Conservation (phyloP, 768 basidiomycete species). For the Leccinum olivaceopallidum region DNA sequence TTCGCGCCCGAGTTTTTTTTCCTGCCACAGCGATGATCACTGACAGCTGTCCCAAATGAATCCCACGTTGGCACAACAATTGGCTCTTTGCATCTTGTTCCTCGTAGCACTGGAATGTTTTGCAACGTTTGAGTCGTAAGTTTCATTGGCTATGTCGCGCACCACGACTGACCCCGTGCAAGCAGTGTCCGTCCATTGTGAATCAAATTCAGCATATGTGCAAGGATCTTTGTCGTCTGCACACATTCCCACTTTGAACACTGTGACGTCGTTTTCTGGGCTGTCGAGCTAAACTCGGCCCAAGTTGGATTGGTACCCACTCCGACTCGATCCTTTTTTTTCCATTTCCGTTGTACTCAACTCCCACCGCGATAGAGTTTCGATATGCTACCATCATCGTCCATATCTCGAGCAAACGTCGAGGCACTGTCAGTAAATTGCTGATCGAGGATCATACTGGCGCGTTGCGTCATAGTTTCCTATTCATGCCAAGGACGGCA, state of each 20-base stretch:
- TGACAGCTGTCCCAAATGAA: neutral
- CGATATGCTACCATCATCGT: neutral
- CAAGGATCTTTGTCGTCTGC: neutral
- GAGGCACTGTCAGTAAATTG: neutral
- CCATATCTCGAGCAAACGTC: neutral
- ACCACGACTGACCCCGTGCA: neutral
- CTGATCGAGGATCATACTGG: neutral
- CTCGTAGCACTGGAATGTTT: neutral
- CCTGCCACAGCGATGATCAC: neutral
- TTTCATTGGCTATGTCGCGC: neutral
- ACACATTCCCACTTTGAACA: neutral
- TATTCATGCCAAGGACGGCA: too few species aligned
- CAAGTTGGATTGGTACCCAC: neutral
- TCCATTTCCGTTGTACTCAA: neutral
- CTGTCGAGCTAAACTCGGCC: neutral
- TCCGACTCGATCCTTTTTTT: neutral
- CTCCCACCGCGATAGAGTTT: neutral
- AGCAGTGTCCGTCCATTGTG: neutral
- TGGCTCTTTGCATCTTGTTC: neutral
- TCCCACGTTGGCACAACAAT: neutral
- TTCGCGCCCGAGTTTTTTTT: neutral
- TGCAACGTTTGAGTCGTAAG: slow-evolving; percentile 3
- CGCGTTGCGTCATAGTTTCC: neutral
- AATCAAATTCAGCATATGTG: neutral
- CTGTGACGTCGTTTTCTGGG: neutral